These are phyloP conservation scores for Bidens hawaiensis DNA, from an alignment of 140 eudicot genomes.

Conservation along the genomic window DNA sequence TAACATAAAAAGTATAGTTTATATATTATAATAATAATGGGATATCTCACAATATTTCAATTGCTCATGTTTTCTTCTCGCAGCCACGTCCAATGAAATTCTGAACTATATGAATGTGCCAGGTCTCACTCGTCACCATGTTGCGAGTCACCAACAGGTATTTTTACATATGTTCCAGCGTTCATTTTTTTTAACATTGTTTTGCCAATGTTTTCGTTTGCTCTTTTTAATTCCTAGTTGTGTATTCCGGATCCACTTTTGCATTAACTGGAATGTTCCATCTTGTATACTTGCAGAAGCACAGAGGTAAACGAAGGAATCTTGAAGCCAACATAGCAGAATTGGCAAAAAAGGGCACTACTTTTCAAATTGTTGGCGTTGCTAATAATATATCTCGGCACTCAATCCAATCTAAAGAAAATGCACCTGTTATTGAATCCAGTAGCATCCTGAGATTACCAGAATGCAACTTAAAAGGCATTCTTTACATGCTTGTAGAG, in stretches of 20 bases:
- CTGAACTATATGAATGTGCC: constrained; percentile 27
- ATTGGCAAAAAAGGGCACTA: not conserved
- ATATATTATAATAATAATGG: no score
- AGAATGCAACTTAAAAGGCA: not conserved
- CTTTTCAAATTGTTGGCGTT: not conserved
- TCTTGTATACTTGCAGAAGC: constrained; percentile 20
- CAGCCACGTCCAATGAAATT: constrained; percentile 19
- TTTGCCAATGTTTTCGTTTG: not conserved
- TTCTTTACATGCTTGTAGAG: not conserved
- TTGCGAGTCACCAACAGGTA: constrained; percentile 43
- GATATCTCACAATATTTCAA: not conserved
- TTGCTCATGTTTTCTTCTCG: not conserved
- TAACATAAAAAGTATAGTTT: no score
- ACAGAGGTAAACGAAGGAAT: not conserved
- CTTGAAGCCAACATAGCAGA: not conserved
- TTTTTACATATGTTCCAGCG: not conserved
- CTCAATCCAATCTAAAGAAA: not conserved
- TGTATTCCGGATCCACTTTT: not conserved
- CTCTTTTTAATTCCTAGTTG: not conserved
- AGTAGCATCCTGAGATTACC: not conserved
- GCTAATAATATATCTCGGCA: not conserved
- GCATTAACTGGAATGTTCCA: not conserved
- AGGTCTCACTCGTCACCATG: constrained; percentile 24
- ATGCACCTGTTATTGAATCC: not conserved
- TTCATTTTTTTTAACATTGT: not conserved